Evolutionary conservation across 345 rosid genomes (phyloP), one percentile per base, ranked within the genome.

Genomic region (Mallotus nudiflorus): DNA sequence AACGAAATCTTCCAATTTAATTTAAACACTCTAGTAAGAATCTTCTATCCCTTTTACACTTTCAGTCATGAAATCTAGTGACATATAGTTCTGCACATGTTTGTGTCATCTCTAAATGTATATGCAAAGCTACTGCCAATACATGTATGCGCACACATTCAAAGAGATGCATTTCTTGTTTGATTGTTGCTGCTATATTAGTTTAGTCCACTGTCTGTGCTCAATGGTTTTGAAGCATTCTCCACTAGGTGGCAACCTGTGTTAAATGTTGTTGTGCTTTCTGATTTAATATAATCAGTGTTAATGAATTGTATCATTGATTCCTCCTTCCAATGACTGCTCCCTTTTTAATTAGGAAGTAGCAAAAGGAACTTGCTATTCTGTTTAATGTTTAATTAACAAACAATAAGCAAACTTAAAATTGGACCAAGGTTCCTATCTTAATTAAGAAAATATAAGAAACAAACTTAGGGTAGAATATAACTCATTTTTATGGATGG

Each of bases 1-100:
- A 93, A 97, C 29, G 99, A 95, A 84, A 71, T 95, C 29, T 81
- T 95, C 77, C 97, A 69, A 82, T 92, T 95, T 42, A 86, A 95
- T 87, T 76, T 95, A 39, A 73, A 83, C 65, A 89, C 89, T 68
- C 49, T 74, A 96, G 97, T 92, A 92, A 50, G 39, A 37, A 54
- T 62, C 52, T 33, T 61, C 13, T 59, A 13, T 66, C 62, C 53
- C 58, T 19, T 50, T 40, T 61, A n/a, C 33, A 39, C 29, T 62
- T 5, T 1, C 3, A 42, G 65, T 19, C 8, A 15, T 24, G 18
- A 2, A 42, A 12, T 42, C 14, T 12, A 12, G 1, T 42, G 37
- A 33, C 37, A 33, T 33, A 33, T 33, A 25, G 55, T 19, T 53
- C 29, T 9, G 29, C 29, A 53, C 2, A 3, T 53, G 58, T 24